Base-by-base conservation (phyloP, 2,329 filamentous ascomycete genomes). In the Colletotrichum sp. region DNA sequence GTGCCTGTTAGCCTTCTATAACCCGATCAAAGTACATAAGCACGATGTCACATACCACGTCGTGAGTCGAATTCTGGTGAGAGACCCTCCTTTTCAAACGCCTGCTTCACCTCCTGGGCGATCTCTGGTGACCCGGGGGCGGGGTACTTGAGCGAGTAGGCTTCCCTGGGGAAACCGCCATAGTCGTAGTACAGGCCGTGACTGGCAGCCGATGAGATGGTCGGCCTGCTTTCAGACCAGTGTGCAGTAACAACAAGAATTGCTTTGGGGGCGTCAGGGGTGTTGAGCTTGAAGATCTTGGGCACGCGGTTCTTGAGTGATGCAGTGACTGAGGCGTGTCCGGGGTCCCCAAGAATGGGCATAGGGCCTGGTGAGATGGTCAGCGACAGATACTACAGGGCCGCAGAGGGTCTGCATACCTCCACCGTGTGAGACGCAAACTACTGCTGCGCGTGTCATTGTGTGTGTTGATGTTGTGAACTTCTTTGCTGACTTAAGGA, bases 211-310 rank as follows among this genome's bases (percentile, higher is more conserved):
- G 87, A 89, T 14, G 89, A 90, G 73, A 93, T 88, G 56, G 85
- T 87, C 2, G 90, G 90, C 10, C 81, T 81, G 16, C 77, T 62
- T 4, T 87, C 87, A 4, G 86, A 86, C 90, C 90, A 92, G 82
- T 92, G 90, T 5, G 90, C 90, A 0, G 90, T 92, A 16, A 92
- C 85, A 36, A 92, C 82, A 12, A 91, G 83, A 61, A 92, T 90
- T 28, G 88, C 90, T 12, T 84, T 84, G 0, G 87, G 88, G 14
- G 87, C 85, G 2, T 88, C 83, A 2, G 87, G 80, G 0, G 89
- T 90, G 52, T 87, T 85, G 4, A 93, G 86, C 77, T 87, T 85
- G 62, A 93, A 87, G 66, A 92, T 86, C 79, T 87, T 83, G 65
- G 91, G 91, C 8, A 92, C 87, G 12, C 86, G 85, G 6, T 85